phyloP scores from a whole-genome alignment of 768 basidiomycete genomes.

The Mrakia hoshinonis region DNA sequence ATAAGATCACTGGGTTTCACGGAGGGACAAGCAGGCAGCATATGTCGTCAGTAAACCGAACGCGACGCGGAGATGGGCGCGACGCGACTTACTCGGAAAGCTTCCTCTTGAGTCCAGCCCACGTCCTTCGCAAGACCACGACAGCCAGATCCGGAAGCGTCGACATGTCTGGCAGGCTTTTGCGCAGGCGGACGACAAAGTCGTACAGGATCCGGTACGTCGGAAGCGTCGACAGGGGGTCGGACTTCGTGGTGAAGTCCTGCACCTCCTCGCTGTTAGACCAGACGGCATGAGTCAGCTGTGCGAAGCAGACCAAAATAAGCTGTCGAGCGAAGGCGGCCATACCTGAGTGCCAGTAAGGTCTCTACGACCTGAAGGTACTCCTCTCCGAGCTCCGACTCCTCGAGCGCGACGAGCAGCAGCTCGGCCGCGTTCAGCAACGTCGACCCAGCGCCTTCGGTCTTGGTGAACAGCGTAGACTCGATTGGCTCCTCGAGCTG shows the following conservation, averaged over 20 bases:
- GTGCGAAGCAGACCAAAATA: not conserved
- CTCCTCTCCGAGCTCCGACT: slow-evolving; percentile 6
- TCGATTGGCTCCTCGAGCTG: slow-evolving; percentile 7
- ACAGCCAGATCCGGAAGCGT: slow-evolving; percentile 7
- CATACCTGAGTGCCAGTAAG: slow-evolving; percentile 7
- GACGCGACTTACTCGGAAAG: slow-evolving; percentile 13
- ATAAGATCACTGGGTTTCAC: slow-evolving; percentile 7
- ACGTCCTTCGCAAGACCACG: slow-evolving; percentile 18
- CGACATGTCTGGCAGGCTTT: not conserved
- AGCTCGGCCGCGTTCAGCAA: not conserved
- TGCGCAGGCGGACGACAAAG: not conserved
- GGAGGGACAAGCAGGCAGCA: too few relatives aligned
- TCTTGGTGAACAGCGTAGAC: not conserved
- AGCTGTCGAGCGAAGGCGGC: not conserved
- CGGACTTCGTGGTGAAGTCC: not conserved
- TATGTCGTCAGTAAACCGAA: not conserved
- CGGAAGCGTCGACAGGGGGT: slow-evolving; percentile 7
- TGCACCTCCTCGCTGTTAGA: slow-evolving; percentile 9
- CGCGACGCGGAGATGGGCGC: not conserved
- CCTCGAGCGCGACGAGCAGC: slow-evolving; percentile 14
- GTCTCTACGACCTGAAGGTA: slow-evolving; percentile 11
- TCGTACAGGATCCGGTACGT: slow-evolving; percentile 11
- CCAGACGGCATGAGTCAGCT: not conserved
- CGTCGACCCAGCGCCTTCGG: slow-evolving; percentile 8
- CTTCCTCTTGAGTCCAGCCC: slow-evolving; percentile 16